Conservation (phyloP, 1,284 basidiomycete genomes). For the Garcileccinum viscosum region DNA sequence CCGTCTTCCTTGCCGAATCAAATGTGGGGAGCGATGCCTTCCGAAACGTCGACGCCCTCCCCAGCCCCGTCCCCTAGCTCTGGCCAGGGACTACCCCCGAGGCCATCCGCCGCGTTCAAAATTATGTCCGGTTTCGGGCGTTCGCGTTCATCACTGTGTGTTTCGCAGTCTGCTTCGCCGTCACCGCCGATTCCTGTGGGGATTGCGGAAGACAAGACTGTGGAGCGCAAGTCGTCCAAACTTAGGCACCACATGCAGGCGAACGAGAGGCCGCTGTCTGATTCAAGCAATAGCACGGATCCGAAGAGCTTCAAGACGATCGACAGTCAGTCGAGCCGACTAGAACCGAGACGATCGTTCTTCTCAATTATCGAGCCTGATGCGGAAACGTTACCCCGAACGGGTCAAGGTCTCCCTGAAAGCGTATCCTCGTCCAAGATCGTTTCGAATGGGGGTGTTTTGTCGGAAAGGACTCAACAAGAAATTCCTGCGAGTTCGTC, state of each 20-base stretch:
- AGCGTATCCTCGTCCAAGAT: conserved; percentile 20
- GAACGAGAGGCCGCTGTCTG: conserved; percentile 54
- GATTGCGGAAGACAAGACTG: conserved; percentile 36
- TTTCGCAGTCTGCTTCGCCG: conserved; percentile 31
- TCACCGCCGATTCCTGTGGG: conserved; percentile 35
- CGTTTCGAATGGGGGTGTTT: conserved; percentile 11
- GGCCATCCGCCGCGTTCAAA: conserved; percentile 66
- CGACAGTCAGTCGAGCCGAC: conserved; percentile 42
- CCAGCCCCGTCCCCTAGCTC: conserved; percentile 44
- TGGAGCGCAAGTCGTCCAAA: conserved; percentile 38
- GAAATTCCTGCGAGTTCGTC: conserved; percentile 44
- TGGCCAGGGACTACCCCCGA: conserved; percentile 35
- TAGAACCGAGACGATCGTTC: conserved; percentile 39
- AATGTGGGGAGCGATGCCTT: conserved; percentile 50
- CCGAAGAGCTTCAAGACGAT: conserved; percentile 53
- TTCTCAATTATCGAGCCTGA: conserved; percentile 36
- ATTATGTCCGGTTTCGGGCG: conserved; percentile 68
- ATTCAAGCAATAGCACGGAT: conserved; percentile 56
- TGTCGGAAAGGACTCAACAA: conserved; percentile 26
- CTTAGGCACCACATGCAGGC: conserved; percentile 40
- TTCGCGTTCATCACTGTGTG: conserved; percentile 53
- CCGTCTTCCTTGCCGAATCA: conserved; percentile 36
- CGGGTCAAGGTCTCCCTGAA: conserved; percentile 18
- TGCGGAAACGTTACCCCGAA: conserved; percentile 17
- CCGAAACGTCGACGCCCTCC: conserved; percentile 59